These are phyloP conservation scores for Fusarium sp. DNA, from an alignment of 2,329 filamentous ascomycete genomes.

Conservation along the genomic window DNA sequence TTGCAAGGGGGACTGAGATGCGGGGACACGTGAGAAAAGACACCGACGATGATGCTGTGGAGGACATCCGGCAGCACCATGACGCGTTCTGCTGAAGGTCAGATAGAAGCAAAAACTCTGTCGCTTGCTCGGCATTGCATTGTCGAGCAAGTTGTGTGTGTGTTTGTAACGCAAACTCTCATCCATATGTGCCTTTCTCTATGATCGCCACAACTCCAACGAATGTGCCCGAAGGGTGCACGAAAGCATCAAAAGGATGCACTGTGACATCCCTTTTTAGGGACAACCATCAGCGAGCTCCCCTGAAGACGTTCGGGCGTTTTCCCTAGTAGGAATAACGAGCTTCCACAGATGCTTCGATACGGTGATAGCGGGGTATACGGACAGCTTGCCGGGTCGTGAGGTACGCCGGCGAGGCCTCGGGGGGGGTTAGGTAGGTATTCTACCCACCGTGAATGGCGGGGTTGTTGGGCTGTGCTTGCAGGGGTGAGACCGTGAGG, in stretches of 20 bases:
- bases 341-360: constrained; percentile 46
- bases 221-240: constrained; percentile 11
- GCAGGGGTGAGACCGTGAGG: neutral
- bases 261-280: constrained; percentile 23
- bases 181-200: neutral
- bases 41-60: constrained; percentile 40
- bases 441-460: constrained; percentile 35
- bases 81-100: constrained; percentile 36
- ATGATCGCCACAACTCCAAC: constrained; percentile 17
- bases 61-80: constrained; percentile 35
- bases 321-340: constrained; percentile 43
- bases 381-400: constrained; percentile 37
- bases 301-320: constrained; percentile 33
- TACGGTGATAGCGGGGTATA: constrained; percentile 46
- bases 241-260: constrained; percentile 9
- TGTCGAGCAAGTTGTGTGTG: constrained; percentile 12
- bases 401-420: constrained; percentile 16
- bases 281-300: constrained; percentile 24
- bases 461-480: constrained; percentile 41
- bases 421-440: neutral
- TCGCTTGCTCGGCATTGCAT: constrained; percentile 3
- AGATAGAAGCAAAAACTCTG: constrained; percentile 28
- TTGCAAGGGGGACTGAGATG: constrained; percentile 42
- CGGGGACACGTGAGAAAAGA: constrained; percentile 46
- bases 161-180: constrained; percentile 28